Evolutionary conservation across 2,329 filamentous ascomycete species (phyloP), one percentile per base, ranked within the genome.

Genomic region (Penicillium aurantiogriseum): DNA sequence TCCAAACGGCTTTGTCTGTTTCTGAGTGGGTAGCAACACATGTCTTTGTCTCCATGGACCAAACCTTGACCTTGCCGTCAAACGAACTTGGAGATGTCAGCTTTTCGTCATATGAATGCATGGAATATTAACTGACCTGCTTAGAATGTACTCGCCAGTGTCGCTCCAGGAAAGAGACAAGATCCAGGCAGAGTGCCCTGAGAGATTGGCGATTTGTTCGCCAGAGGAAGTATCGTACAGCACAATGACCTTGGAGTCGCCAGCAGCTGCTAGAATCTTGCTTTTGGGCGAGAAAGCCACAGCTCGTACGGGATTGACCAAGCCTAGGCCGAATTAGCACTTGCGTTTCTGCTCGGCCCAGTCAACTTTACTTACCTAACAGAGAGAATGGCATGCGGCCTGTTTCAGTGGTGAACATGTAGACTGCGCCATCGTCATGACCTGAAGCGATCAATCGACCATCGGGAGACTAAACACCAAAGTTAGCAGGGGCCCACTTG

Each of bases 21-120:
- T 97, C 92, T 57, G 88, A 92, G 72, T 96, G 91, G 10, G 94
- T 99, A 13, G 93, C 92, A 44, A 99, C 94, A 71, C 94, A 97
- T 5, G 83, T 82, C 56, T 86, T 84, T 35, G 87, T 85, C 67
- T 96, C 92, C 58, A 97, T 85, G 31, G 91, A 93, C 94, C 94
- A 99, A 31, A 97, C 90, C 76, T 96, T 97, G 59, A 90, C 91
- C 75, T 96, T 97, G 38, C 94, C 93, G 70, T 97, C 92, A 73
- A 95, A 91, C 1, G 89, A 87, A 47, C 83, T 85, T 56, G 25
- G 5, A 44, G n/a, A 19, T n/a, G 50, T 69, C 53, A 70, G 59
- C 29, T 42, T n/a, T 40, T 19, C 39, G 17, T 31, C 7, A 21
- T 39, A 11, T 2, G 23, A 36, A 19, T 31, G 15, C 10, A 31